Conservation (phyloP, 495 filamentous ascomycete species). For the Aspergillus leporis region DNA sequence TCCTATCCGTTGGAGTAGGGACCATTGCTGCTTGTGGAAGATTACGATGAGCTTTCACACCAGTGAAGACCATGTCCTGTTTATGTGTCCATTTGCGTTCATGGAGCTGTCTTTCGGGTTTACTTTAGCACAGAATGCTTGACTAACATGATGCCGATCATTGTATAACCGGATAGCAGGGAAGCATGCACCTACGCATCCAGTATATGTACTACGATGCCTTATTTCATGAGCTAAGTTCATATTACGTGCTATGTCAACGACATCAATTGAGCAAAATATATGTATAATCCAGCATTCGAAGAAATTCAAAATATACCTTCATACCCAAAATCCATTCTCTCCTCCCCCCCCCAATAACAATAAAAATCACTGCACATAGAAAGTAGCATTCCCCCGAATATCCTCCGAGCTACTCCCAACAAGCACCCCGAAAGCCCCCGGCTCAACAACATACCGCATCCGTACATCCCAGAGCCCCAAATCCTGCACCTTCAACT, state of each 20-base stretch:
- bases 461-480: conserved; percentile 62
- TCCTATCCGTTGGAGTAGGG: background rate
- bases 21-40: background rate
- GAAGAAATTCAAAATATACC: background rate
- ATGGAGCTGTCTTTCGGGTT: background rate
- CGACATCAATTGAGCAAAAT: background rate
- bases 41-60: background rate
- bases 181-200: background rate
- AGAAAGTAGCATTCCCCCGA: conserved; percentile 54
- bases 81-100: background rate
- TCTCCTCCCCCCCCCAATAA: background rate
- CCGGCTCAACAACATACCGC: conserved; percentile 70
- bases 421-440: conserved; percentile 59
- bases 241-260: background rate
- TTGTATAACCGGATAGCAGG: background rate
- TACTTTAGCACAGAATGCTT: background rate
- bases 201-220: background rate
- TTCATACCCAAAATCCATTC: background rate
- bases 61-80: background rate
- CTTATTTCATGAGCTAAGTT: background rate
- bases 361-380: conserved; percentile 32
- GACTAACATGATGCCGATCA: background rate
- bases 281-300: background rate
- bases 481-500: conserved; percentile 50
- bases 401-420: conserved; percentile 59